Evolutionary conservation across 305 asterid genomes (phyloP).

Genomic region (Ajuga reptans): DNA sequence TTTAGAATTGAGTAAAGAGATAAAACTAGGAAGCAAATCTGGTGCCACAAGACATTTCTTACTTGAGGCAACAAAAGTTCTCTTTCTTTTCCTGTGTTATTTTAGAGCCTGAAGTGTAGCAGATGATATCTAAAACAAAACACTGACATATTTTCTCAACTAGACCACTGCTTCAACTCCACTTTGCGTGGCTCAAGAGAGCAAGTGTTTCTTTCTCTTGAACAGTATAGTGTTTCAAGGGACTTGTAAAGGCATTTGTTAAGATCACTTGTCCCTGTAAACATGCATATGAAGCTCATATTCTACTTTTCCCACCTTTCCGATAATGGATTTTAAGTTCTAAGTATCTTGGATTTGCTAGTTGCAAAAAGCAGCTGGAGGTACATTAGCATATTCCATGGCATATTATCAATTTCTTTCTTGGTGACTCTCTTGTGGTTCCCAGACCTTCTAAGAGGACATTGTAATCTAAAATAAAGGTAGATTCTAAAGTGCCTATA

Average conservation of each 20-base stretch:
- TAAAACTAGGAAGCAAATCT: not conserved
- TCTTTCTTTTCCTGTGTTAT: not conserved
- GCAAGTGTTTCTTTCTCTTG: not conserved
- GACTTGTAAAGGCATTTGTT: not conserved
- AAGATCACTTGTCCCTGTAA: not conserved
- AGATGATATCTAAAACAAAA: not conserved
- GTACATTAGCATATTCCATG: not conserved
- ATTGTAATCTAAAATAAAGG: not conserved
- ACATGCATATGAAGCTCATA: not conserved
- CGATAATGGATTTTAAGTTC: not conserved
- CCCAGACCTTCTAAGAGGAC: not conserved
- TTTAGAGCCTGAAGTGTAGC: not conserved
- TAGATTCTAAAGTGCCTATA: not conserved
- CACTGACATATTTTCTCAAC: not conserved
- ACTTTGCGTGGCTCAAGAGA: not conserved
- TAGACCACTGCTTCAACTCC: not conserved
- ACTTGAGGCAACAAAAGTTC: not conserved
- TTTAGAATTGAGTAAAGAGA: not conserved
- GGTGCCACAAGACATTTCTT: constrained; percentile 1
- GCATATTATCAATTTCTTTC: not conserved
- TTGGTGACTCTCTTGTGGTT: not conserved
- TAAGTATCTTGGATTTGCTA: not conserved
- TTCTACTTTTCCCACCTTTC: not conserved
- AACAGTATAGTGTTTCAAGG: not conserved
- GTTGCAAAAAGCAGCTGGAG: not conserved